phyloP scores from a whole-genome alignment of 2,329 filamentous ascomycete species.

The Trichophyton rubrum region DNA sequence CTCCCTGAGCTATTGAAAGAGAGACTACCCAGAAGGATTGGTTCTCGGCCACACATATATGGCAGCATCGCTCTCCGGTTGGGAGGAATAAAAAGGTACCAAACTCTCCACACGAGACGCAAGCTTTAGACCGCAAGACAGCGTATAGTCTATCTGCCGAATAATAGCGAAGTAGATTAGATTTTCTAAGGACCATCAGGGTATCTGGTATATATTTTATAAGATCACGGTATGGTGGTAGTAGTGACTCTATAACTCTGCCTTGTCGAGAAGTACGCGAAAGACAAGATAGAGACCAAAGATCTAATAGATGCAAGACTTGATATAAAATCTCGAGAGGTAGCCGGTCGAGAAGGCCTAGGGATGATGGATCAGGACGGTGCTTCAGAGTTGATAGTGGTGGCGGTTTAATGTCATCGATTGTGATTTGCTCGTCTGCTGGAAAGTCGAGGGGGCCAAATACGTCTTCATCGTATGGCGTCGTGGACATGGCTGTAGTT shows the following conservation, averaged over 20 bases:
- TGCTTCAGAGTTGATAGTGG: background rate
- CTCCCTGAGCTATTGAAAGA: background rate
- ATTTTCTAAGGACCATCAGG: background rate
- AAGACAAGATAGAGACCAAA: background rate
- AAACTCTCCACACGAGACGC: background rate
- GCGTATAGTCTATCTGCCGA: background rate
- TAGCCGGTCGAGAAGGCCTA: background rate
- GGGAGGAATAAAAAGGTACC: slow-evolving; percentile 4
- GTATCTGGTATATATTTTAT: background rate
- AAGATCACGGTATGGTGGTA: background rate
- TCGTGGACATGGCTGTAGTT: background rate
- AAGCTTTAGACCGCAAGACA: background rate
- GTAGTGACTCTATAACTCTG: slow-evolving; percentile 3
- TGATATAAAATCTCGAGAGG: slow-evolving; percentile 3
- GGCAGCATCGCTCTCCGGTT: slow-evolving; percentile 1
- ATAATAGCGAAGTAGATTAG: background rate
- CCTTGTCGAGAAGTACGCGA: background rate
- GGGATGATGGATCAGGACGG: background rate
- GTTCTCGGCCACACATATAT: background rate
- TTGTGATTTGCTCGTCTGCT: background rate
- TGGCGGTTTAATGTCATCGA: background rate
- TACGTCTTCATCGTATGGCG: background rate
- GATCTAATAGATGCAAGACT: background rate
- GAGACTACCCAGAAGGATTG: slow-evolving; percentile 1
- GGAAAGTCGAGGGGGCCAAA: background rate